Conservation (phyloP, 2,329 filamentous ascomycete genomes). For the Lachnellula willkommii region DNA sequence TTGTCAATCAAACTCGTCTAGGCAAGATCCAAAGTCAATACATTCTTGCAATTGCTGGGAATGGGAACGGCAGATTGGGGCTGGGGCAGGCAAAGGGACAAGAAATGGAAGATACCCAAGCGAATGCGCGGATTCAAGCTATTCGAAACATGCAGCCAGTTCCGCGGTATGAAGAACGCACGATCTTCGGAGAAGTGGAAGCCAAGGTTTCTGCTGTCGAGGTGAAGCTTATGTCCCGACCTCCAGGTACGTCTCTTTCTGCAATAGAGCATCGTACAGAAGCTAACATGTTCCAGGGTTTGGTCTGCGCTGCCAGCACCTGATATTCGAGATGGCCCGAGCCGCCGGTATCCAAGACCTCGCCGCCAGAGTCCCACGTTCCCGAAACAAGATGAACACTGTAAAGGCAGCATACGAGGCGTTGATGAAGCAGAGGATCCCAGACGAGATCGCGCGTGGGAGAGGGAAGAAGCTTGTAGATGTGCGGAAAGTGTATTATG, state of each 20-base stretch:
- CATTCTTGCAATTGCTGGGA: conserved; percentile 76
- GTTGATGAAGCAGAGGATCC: conserved; percentile 74
- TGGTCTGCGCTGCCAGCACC: conserved; percentile 82
- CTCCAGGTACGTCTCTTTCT: conserved; percentile 64
- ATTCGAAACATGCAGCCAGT: conserved; percentile 93
- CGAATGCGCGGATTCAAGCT: conserved; percentile 73
- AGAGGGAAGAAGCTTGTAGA: conserved; percentile 94
- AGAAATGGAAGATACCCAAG: conserved; percentile 60
- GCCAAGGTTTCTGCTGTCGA: conserved; percentile 85
- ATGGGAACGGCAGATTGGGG: conserved; percentile 78
- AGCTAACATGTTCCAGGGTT: conserved; percentile 58
- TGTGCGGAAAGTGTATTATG: conserved; percentile 95
- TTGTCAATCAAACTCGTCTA: conserved; percentile 91
- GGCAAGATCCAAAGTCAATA: conserved; percentile 82
- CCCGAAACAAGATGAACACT: conserved; percentile 95
- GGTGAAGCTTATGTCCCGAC: conserved; percentile 73
- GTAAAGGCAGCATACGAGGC: conserved; percentile 87
- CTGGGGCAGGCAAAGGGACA: conserved; percentile 86
- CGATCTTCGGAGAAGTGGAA: conserved; percentile 79
- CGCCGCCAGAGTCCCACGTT: conserved; percentile 73
- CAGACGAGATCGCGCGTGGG: conserved; percentile 83
- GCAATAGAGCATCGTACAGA: not conserved
- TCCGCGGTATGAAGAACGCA: conserved; percentile 82
- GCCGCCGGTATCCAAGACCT: conserved; percentile 83
- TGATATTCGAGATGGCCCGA: conserved; percentile 92